A percentile compares a stretch with the other conserved stretches of the same genome.
phyloP scores from a whole-genome alignment of 1,284 basidiomycete genomes.

The Ceratobasidium theobromae region DNA sequence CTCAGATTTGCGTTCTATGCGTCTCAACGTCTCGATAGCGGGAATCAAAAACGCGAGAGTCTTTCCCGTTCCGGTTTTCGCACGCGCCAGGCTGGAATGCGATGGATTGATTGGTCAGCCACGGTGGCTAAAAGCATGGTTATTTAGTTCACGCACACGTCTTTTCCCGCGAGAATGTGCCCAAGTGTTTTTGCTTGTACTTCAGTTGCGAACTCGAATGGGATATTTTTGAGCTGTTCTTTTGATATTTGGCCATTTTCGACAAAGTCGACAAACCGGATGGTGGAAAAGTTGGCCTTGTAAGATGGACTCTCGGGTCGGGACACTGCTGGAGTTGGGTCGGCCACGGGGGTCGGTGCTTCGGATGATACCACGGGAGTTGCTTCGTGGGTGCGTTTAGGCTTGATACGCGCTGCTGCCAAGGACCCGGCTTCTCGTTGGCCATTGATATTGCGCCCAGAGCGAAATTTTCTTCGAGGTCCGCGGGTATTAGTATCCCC shows the following conservation, averaged over 20 bases:
- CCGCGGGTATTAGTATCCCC: not conserved
- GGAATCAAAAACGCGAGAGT: slow-evolving; percentile 55
- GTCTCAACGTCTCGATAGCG: slow-evolving; percentile 46
- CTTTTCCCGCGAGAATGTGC: slow-evolving; percentile 17
- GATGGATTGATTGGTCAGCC: too few species aligned
- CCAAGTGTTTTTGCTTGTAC: slow-evolving; percentile 25
- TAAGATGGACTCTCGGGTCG: slow-evolving; percentile 17
- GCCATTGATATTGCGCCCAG: not conserved
- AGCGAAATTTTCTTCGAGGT: not conserved
- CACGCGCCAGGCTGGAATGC: slow-evolving; percentile 48
- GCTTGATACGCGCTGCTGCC: slow-evolving; percentile 3
- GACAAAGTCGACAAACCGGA: slow-evolving; percentile 13
- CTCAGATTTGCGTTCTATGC: slow-evolving; percentile 35
- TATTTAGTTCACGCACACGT: slow-evolving; percentile 14
- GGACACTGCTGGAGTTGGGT: slow-evolving; percentile 1
- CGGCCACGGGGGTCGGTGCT: slow-evolving; percentile 3
- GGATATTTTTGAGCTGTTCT: slow-evolving; percentile 10
- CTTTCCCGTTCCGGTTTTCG: slow-evolving; percentile 56
- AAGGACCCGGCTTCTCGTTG: not conserved
- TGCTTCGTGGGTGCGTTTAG: not conserved
- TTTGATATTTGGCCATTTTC: slow-evolving; percentile 10
- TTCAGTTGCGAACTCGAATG: slow-evolving; percentile 28
- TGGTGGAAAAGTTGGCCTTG: slow-evolving; percentile 25
- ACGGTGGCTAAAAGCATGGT: too few species aligned
- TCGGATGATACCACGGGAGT: slow-evolving; percentile 24